Evolutionary conservation across 2,329 filamentous ascomycete species (phyloP), one percentile per base, ranked within the genome.

Genomic region (Calonectria multiphialidica): DNA sequence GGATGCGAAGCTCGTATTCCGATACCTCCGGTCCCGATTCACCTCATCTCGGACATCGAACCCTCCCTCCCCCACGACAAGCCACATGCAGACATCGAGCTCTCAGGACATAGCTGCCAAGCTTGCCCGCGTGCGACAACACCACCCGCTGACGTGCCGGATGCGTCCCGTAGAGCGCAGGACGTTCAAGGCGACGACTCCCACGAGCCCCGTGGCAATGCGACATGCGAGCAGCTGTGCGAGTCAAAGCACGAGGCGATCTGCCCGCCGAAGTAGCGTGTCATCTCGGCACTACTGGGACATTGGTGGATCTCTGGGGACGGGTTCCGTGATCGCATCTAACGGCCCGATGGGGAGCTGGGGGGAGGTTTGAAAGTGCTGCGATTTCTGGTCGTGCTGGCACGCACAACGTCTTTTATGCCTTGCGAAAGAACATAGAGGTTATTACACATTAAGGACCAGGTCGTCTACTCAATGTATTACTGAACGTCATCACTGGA

Each of bases 221-320:
- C 87, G 85, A 81, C 88, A 88, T 74, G 82, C 85, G 83, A 85
- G 91, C 71, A 97, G 94, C 82, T 98, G 95, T 82, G 95, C 95
- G 5, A 98, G 94, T 80, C 95, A 98, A 84, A 97, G 94, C 82
- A 95, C 94, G 9, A 93, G 93, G 81, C 91, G 93, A 77, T 94
- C 91, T 40, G 92, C 91, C 45, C 88, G 89, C 78, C 87, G 90
- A 65, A 94, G 91, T 78, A 93, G 91, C 75, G 89, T 91, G 40
- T 96, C 94, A 53, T 94, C 92, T 55, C 87, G 95, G 66, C 95
- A 98, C 81, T 98, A 97, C 83, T 98, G 96, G 96, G 96, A 98
- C 82, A 91, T 98, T 75, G 95, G 95, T 30, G 94, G 92, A 7
- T 95, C 92, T 77, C 89, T 95, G 28, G 94, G 94, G 2, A 96